Evolutionary conservation across 805 yeast species (phyloP), one percentile per base, ranked within the genome.

Genomic region (Candida takata): DNA sequence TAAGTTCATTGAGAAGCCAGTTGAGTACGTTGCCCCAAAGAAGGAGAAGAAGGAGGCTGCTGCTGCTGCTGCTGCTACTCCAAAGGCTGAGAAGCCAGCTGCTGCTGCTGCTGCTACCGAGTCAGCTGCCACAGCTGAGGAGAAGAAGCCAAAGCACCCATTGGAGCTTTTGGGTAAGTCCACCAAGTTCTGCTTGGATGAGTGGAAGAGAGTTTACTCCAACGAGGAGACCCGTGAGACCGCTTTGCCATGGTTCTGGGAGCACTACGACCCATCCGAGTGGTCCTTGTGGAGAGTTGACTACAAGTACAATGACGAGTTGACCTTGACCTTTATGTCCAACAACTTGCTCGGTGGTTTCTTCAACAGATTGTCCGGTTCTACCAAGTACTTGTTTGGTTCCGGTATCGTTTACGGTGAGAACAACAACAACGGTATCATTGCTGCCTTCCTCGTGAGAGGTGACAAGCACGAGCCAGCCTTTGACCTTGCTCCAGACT

Each of bases 211-310:
- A 72, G 68, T 69, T 49, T 90, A 92, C 81, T 87, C 97, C 47
- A 92, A 90, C 76, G 90, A 86, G 70, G 97, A 92, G 57, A 90
- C 97, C 61, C 84, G 97, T 70, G 80, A 77, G 61, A 78, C 67
- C 50, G 95, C 97, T 49, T 72, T 90, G 52, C 97, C 97, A 62
- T 92, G 90, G 88, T 92, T 90, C 88, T 92, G 96, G 96, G 83
- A 82, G 63, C 79, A 83, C 71, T 90, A 72, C 74, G 81, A 90
- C 70, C 78, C 92, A 48, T 72, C 77, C 48, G 97, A 90, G 69
- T 90, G 88, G 86, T 88, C 97, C 38, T 64, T 90, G 55, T 90
- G 86, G 86, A 85, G 74, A 74, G 95, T 88, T 56, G 94, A 78
- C 62, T 90, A 83, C 88, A 87, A 84, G 77, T 90, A 92, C 76